phyloP scores from a whole-genome alignment of 148 eudicot species.

The Amaranthus hypochondriacus region DNA sequence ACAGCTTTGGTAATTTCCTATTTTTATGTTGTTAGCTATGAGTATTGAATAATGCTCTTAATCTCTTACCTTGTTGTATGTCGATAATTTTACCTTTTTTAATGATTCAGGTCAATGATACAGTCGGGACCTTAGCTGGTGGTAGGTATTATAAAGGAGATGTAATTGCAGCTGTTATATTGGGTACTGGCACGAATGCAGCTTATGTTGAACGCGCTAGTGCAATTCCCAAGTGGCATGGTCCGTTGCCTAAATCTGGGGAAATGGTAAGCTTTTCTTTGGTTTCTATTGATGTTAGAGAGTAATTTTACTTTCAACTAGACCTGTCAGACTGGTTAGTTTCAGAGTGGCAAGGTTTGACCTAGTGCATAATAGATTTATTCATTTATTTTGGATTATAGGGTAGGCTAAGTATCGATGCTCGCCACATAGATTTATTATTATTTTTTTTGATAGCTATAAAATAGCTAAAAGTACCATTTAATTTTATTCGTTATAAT shows the following conservation, averaged over 20 bases:
- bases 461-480: too few relatives aligned
- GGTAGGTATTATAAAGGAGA: conserved; percentile 56
- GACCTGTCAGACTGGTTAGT: too few relatives aligned
- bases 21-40: background rate
- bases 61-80: background rate
- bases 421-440: too few relatives aligned
- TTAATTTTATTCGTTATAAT: too few relatives aligned
- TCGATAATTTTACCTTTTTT: conserved; percentile 4
- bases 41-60: background rate
- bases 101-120: conserved; percentile 76
- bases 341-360: too few relatives aligned
- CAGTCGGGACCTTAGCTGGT: conserved; percentile 94
- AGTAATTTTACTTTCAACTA: background rate
- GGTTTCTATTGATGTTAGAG: too few relatives aligned
- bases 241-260: conserved; percentile 67
- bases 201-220: conserved; percentile 90
- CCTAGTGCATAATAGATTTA: too few relatives aligned
- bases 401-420: too few relatives aligned
- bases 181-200: conserved; percentile 99
- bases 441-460: too few relatives aligned
- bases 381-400: too few relatives aligned
- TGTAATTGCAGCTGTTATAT: conserved; percentile 86
- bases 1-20: conserved; percentile 67
- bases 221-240: conserved; percentile 96
- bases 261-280: conserved; percentile 58